phyloP scores from a whole-genome alignment of 306 rosid species.

The Fagus sylvatica region DNA sequence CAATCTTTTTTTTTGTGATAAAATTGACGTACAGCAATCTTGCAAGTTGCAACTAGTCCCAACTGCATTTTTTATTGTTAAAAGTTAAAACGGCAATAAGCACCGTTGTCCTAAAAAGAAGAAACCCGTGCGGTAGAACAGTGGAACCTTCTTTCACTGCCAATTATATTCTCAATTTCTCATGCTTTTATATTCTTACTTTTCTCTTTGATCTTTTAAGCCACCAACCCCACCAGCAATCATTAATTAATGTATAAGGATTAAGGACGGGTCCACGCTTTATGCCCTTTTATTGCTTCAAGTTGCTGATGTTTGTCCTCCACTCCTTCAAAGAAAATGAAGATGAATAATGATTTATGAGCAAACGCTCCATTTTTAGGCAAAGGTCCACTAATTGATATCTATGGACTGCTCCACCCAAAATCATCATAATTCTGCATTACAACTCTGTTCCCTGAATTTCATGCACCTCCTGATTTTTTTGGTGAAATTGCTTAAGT shows the following conservation, averaged over 20 bases:
- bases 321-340: constrained; percentile 5
- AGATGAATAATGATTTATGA: neutral
- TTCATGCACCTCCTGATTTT: constrained; percentile 32
- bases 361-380: neutral
- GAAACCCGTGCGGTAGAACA: constrained; percentile 18
- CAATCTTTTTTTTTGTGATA: too few relatives aligned
- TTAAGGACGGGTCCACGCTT: constrained; percentile 1
- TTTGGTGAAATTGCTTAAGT: neutral
- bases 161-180: constrained; percentile 5
- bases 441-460: constrained; percentile 16
- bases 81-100: neutral
- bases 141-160: constrained; percentile 12
- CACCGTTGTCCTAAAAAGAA: neutral
- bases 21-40: too few relatives aligned
- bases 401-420: neutral
- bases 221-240: constrained; percentile 33
- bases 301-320: neutral
- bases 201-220: constrained; percentile 2
- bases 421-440: constrained; percentile 20
- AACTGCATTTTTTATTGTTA: neutral
- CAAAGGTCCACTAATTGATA: neutral
- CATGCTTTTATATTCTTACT: constrained; percentile 5
- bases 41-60: neutral
- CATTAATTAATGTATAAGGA: constrained; percentile 20
- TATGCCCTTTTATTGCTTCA: constrained; percentile 1